Base-by-base conservation (phyloP, 208 protist species). In the Plasmodiophora brassicae region DNA sequence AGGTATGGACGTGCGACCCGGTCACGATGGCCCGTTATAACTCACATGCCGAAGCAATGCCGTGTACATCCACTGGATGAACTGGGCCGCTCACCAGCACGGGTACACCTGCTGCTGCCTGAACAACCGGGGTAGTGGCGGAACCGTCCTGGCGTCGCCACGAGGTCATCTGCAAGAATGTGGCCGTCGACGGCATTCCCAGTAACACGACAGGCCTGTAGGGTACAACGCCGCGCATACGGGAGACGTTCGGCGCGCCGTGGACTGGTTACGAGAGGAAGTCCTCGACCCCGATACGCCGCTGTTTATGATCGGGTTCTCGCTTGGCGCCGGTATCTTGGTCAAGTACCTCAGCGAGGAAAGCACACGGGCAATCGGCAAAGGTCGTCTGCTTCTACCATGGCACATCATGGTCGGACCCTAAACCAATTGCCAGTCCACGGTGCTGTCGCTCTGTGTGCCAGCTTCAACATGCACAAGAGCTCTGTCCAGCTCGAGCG, bases 301-400 rank as follows among this genome's bases (percentile, higher is more conserved):
- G 20, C 41, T 78, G 65, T 78, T 78, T 32, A 78, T 78, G n/a
- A 78, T 78, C n/a, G 65, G 65, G 41, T 78, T 78, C n/a, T 78
- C 65, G 20, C 65, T 78, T 32, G 65, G 65, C 14, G 65, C 14
- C 5, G 65, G 65, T 5, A 36, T 78, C 20, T 78, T 78, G 65
- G 41, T 78, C 14, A 78, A 78, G 41, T 78, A 78, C 65, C 65
- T 78, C 32, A 5, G 32, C n/a, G 65, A 78, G 5, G 5, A 78
- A 38, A 38, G 65, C 5, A 32, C 10, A 36, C 65, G 5, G 32
- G 10, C 41, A 5, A 78, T 32, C n/a, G 5, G 32, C 5, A 78
- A 78, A 78, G 65, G 65, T 32, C n/a, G 5, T 38, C 5, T 78
- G 32, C n/a, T 78, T 78, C 5, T 78, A 44, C n/a, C n/a, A 38